Base-by-base conservation (phyloP, 345 rosid species). In the Boechera stricta region DNA sequence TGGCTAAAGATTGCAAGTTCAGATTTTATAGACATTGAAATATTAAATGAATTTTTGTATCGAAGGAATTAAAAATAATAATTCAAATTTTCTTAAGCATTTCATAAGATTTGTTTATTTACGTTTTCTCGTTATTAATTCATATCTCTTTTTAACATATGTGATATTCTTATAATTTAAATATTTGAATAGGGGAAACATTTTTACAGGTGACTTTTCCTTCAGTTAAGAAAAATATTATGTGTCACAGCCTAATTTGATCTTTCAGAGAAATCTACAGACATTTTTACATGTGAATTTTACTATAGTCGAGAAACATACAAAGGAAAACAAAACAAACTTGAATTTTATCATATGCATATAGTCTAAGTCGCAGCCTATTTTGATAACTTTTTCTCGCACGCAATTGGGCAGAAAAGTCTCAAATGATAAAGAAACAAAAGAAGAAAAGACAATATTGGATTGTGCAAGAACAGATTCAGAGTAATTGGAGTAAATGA, bases 1-100 rank as follows among this genome's bases (percentile, higher is more conserved):
- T 70, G 71, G 42, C 64, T 29, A 77, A 77, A 77, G 80, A 77
- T 63, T 77, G 80, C 80, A 55, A 41, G 60, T 77, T 57, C 36
- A 26, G 3, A 35, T 29, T 48, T 33, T 35, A 35, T n/a, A 56
- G 18, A 13, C 28, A 57, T 2, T 58, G n/a, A 44, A 44, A 64
- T 32, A 56, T 53, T 36, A 36, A 4, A 38, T 54, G 11, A 13
- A 15, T 38, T 36, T 59, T 35, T 35, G 15, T 57, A 16, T 42
- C 0, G 1, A 47, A n/a, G 7, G 6, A 44, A 10, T 28, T 18
- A 2, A 4, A 8, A 7, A 6, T 1, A 28, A 47, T 7, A 49
- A 49, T 18, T 15, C 6, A 11, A 36, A 10, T 6, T 64, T 45
- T 16, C n/a, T 65, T 10, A 16, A 33, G 31, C 1, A 41, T 26